These are phyloP conservation scores for Cryphonectria parasitica DNA, from an alignment of 2,329 filamentous ascomycete genomes.

Conservation along the genomic window DNA sequence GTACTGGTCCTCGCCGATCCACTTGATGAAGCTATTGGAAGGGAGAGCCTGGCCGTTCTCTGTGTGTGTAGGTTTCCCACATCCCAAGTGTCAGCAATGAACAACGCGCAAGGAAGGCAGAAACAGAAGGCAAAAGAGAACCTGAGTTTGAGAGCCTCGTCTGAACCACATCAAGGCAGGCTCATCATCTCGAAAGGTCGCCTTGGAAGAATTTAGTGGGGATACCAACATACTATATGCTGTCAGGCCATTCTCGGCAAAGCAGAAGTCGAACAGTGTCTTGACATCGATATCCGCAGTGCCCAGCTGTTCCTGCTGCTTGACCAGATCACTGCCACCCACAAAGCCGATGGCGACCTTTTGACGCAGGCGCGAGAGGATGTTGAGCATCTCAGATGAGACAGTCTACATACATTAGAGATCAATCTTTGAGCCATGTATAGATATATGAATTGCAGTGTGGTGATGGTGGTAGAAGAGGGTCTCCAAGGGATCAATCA, in stretches of 20 bases:
- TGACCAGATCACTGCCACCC: constrained; percentile 86
- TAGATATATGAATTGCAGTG: not conserved
- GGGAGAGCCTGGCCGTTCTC: constrained; percentile 74
- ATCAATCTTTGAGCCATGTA: not conserved
- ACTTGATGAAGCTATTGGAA: constrained; percentile 85
- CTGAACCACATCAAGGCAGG: not conserved
- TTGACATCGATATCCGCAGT: constrained; percentile 70
- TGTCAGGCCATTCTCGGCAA: constrained; percentile 93
- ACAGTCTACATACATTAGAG: constrained; percentile 53
- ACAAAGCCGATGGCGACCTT: constrained; percentile 91
- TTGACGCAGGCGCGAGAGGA: constrained; percentile 80
- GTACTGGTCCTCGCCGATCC: constrained; percentile 83
- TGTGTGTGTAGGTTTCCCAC: not conserved
- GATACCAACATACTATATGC: constrained; percentile 63
- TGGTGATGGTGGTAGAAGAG: not conserved
- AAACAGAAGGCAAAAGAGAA: not conserved
- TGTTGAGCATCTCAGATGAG: constrained; percentile 79
- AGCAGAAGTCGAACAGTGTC: constrained; percentile 94
- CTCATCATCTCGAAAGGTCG: not conserved
- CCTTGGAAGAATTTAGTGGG: not conserved
- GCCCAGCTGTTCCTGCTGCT: constrained; percentile 96
- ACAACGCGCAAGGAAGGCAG: too few relatives aligned
- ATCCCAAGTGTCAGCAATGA: not conserved
- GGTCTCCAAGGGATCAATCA: too few relatives aligned
- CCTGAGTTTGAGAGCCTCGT: not conserved